Evolutionary conservation across 1,284 basidiomycete species (phyloP).

Genomic region (Taiwanofungus camphoratus): DNA sequence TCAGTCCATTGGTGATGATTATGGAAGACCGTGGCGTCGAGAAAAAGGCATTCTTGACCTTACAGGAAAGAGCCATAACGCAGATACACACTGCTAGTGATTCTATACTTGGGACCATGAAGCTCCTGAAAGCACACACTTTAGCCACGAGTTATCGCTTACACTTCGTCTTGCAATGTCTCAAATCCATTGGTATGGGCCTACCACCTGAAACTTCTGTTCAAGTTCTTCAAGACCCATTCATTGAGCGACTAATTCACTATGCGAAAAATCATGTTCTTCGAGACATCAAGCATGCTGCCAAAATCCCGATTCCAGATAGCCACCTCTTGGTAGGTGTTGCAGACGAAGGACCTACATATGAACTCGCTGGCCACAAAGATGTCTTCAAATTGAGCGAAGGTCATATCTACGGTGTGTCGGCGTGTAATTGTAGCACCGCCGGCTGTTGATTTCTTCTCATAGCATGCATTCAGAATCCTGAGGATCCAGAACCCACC

Average conservation of each 20-base stretch:
- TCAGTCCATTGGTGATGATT: conserved; percentile 62
- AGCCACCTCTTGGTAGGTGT: conserved; percentile 68
- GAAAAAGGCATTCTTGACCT: conserved; percentile 44
- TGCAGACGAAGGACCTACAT: conserved; percentile 70
- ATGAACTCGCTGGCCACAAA: conserved; percentile 39
- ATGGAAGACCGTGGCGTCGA: conserved; percentile 61
- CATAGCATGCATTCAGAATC: conserved; percentile 50
- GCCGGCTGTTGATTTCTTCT: not conserved
- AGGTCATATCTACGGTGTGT: conserved; percentile 57
- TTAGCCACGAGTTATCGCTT: conserved; percentile 51
- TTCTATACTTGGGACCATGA: conserved; percentile 40
- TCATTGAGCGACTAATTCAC: conserved; percentile 45
- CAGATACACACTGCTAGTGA: conserved; percentile 51
- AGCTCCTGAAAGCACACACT: conserved; percentile 41
- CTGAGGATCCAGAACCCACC: conserved; percentile 37
- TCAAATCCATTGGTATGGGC: conserved; percentile 44
- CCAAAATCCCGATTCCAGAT: conserved; percentile 63
- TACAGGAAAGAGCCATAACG: conserved; percentile 51
- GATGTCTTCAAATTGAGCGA: conserved; percentile 49
- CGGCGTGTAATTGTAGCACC: too few relatives aligned
- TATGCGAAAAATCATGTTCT: conserved; percentile 58
- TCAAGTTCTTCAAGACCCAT: conserved; percentile 44
- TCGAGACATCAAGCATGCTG: conserved; percentile 66
- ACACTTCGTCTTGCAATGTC: conserved; percentile 40
- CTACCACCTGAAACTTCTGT: conserved; percentile 32